These are phyloP conservation scores for Xylariaceae sp. DNA, from an alignment of 2,329 filamentous ascomycete species.

Conservation along the genomic window DNA sequence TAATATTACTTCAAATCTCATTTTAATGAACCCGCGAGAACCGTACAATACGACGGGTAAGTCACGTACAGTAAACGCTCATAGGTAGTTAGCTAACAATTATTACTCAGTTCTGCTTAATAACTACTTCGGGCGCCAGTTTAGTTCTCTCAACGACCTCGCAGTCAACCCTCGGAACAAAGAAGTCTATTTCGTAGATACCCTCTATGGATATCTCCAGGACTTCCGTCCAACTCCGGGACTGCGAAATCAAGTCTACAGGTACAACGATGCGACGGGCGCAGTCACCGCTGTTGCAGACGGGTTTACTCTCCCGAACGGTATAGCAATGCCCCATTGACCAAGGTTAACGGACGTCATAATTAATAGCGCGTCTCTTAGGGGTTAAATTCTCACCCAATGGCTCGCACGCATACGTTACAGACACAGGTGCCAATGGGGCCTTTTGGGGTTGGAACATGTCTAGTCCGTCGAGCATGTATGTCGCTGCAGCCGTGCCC, in stretches of 20 bases:
- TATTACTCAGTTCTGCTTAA: conserved; percentile 51
- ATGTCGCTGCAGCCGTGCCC: conserved; percentile 30
- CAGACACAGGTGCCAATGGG: conserved; percentile 57
- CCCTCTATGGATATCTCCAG: conserved; percentile 60
- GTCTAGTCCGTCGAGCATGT: conserved; percentile 51
- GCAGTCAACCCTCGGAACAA: conserved; percentile 54
- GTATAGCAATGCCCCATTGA: conserved; percentile 25
- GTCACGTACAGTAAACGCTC: conserved; percentile 2
- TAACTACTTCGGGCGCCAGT: conserved; percentile 62
- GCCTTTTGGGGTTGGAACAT: conserved; percentile 47
- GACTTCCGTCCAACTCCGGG: conserved; percentile 57
- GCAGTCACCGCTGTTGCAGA: conserved; percentile 60
- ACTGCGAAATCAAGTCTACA: conserved; percentile 61
- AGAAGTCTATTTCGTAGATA: conserved; percentile 68
- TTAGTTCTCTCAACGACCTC: conserved; percentile 64
- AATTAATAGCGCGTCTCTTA: conserved; percentile 17
- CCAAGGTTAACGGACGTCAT: background rate
- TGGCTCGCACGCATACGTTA: conserved; percentile 55
- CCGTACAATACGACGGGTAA: conserved; percentile 55
- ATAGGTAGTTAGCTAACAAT: conserved; percentile 3
- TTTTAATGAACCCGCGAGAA: conserved; percentile 46
- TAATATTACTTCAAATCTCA: conserved; percentile 42
- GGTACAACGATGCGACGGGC: conserved; percentile 53
- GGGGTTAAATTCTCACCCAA: conserved; percentile 60
- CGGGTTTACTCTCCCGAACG: conserved; percentile 59